A percentile compares a stretch with the other conserved stretches of the same genome.
These are phyloP conservation scores for Yamadazyma kitorensis DNA, from an alignment of 805 yeast species.

Conservation along the genomic window DNA sequence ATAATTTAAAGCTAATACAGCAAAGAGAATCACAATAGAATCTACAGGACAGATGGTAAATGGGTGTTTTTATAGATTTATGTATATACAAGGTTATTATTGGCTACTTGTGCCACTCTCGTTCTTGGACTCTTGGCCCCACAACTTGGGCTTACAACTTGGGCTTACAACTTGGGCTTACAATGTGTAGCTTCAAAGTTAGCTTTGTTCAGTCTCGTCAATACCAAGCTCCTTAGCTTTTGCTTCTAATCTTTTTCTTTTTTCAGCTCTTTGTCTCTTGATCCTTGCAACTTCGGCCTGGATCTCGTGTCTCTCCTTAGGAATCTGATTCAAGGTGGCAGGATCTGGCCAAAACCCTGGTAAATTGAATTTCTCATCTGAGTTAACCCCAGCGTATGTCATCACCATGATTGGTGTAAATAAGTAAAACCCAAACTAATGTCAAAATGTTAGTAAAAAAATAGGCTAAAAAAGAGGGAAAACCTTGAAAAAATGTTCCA, in stretches of 20 bases:
- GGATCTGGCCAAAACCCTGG: conserved; percentile 99
- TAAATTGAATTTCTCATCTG: conserved; percentile 83
- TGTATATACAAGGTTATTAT: too few species aligned
- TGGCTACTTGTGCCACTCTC: too few species aligned
- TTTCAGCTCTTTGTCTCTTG: conserved; percentile 70
- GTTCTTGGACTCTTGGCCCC: too few species aligned
- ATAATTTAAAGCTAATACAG: conserved; percentile 15
- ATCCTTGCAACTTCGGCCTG: conserved; percentile 89
- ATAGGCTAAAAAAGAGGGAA: too few species aligned
- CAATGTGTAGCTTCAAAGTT: too few species aligned
- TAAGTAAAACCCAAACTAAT: conserved; percentile 77
- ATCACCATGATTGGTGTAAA: conserved; percentile 86
- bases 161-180: too few species aligned
- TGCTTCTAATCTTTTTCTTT: conserved; percentile 69
- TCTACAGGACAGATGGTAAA: too few species aligned
- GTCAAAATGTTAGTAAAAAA: conserved; percentile 12
- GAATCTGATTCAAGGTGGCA: conserved; percentile 82
- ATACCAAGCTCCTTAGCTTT: conserved; percentile 70
- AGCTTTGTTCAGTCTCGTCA: conserved; percentile 20
- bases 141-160: too few species aligned
- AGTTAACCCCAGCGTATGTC: conserved; percentile 90
- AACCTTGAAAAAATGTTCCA: too few species aligned
- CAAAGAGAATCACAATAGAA: too few species aligned
- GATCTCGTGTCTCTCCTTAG: conserved; percentile 89
- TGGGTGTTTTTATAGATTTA: too few species aligned